Percentiles rank a stretch among this genome's conserved stretches.
Conservation (phyloP, 2,329 filamentous ascomycete species). For the Aspergillus oerlinghausenensis region DNA sequence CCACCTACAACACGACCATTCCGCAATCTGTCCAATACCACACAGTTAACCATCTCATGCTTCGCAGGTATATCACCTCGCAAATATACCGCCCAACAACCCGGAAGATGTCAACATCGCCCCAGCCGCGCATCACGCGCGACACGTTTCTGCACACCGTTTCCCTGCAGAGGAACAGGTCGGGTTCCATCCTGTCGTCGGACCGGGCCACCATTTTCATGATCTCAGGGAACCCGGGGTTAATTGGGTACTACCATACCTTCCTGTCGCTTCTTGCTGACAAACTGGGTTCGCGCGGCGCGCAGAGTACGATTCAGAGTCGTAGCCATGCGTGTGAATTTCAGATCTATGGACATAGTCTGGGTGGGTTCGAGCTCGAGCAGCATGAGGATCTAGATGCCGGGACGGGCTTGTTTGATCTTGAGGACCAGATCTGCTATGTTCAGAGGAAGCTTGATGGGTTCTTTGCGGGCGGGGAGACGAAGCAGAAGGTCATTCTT, state of each 20-base stretch:
- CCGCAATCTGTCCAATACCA: neutral
- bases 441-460: constrained; percentile 41
- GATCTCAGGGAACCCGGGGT: constrained; percentile 48
- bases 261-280: constrained; percentile 38
- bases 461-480: constrained; percentile 26
- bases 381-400: constrained; percentile 2
- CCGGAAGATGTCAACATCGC: constrained; percentile 11
- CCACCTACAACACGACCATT: neutral
- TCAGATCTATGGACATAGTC: constrained; percentile 32
- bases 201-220: constrained; percentile 37
- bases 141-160: constrained; percentile 28
- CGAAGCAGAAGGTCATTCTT: constrained; percentile 51
- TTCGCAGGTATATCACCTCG: neutral
- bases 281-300: constrained; percentile 11
- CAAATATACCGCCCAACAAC: neutral
- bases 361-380: constrained; percentile 32
- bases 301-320: neutral
- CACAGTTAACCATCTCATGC: neutral
- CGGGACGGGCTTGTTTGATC: constrained; percentile 24
- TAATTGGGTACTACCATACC: constrained; percentile 47
- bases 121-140: constrained; percentile 21
- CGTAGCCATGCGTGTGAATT: constrained; percentile 6
- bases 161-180: constrained; percentile 10
- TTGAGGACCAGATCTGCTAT: constrained; percentile 50
- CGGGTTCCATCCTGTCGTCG: neutral